Percentiles rank a stretch among this genome's conserved stretches.
Evolutionary conservation across 2,329 filamentous ascomycete genomes (phyloP).

Genomic region (Epichloe baconii): DNA sequence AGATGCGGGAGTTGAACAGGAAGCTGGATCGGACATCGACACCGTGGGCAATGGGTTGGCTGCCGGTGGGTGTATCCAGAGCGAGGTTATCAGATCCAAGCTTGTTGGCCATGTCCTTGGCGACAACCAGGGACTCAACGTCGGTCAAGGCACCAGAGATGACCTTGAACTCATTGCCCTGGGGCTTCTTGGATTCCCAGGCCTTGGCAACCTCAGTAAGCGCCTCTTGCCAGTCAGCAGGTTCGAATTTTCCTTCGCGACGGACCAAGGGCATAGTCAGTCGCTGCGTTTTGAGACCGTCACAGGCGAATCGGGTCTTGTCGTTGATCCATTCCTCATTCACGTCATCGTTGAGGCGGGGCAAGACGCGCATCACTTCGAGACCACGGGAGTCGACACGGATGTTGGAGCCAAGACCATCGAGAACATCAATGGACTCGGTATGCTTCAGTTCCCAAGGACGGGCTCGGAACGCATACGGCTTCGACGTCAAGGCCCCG

Average conservation of each 20-base stretch:
- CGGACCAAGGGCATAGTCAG: constrained; percentile 86
- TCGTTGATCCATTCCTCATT: constrained; percentile 99
- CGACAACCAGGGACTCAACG: constrained; percentile 83
- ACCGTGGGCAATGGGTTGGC: constrained; percentile 76
- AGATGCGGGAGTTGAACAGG: constrained; percentile 91
- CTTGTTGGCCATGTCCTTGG: constrained; percentile 95
- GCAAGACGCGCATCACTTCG: constrained; percentile 90
- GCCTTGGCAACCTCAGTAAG: constrained; percentile 75
- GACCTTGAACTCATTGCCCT: constrained; percentile 91
- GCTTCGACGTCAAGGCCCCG: constrained; percentile 90
- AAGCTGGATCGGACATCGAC: constrained; percentile 91
- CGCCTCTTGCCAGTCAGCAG: constrained; percentile 90
- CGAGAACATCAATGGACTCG: constrained; percentile 88
- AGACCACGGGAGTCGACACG: constrained; percentile 84
- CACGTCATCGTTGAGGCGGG: constrained; percentile 89
- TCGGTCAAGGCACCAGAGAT: constrained; percentile 86
- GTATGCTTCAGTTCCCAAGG: constrained; percentile 97
- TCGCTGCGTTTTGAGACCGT: constrained; percentile 91
- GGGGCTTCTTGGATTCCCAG: constrained; percentile 65
- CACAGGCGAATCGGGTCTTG: constrained; percentile 91
- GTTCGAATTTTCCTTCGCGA: constrained; percentile 79
- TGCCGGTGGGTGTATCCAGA: constrained; percentile 77
- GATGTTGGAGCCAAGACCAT: constrained; percentile 88
- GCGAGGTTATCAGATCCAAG: constrained; percentile 93
- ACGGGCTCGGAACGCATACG: constrained; percentile 90